Percentiles rank a stretch among this genome's conserved stretches.
These are phyloP conservation scores for Geosmithia putterillii DNA, from an alignment of 2,329 filamentous ascomycete genomes.

Conservation along the genomic window DNA sequence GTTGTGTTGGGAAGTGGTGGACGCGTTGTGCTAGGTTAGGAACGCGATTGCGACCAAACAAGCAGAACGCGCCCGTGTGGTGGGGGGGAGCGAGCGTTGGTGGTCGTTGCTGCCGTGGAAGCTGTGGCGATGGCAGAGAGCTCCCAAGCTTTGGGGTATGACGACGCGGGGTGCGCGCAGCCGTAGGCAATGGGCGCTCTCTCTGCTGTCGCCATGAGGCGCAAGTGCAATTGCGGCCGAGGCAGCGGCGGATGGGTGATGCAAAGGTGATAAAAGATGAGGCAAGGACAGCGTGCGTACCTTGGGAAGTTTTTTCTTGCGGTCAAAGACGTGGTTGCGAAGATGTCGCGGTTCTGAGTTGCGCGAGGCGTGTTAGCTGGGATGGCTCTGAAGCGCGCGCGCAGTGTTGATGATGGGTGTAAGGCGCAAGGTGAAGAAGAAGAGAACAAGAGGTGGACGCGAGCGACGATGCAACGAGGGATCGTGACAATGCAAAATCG, in stretches of 20 bases:
- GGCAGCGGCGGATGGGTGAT: constrained; percentile 15
- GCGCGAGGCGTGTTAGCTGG: constrained; percentile 4
- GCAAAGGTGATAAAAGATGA: constrained; percentile 20
- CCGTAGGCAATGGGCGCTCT: neutral
- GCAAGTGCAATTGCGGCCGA: constrained; percentile 20
- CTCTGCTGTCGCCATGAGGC: too few species aligned
- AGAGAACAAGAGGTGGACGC: neutral
- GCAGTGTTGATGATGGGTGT: constrained; percentile 1
- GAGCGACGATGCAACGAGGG: neutral
- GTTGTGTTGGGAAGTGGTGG: neutral
- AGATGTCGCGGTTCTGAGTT: constrained; percentile 7
- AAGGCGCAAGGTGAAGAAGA: neutral
- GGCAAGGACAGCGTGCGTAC: constrained; percentile 19
- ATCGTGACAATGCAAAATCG: neutral
- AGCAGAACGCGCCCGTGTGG: neutral
- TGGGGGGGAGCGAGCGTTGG: too few species aligned
- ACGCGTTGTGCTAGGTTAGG: neutral
- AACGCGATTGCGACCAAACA: neutral
- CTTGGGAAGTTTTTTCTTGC: constrained; percentile 11
- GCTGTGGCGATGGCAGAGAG: neutral
- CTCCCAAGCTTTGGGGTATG: neutral
- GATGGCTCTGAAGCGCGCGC: constrained; percentile 2
- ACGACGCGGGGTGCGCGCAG: neutral
- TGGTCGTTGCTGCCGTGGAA: too few species aligned
- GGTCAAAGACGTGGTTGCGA: constrained; percentile 7